A percentile compares a stretch with the other conserved stretches of the same genome.
These are phyloP conservation scores for Crithidia expoeki DNA, from an alignment of 208 protist genomes.

Conservation along the genomic window DNA sequence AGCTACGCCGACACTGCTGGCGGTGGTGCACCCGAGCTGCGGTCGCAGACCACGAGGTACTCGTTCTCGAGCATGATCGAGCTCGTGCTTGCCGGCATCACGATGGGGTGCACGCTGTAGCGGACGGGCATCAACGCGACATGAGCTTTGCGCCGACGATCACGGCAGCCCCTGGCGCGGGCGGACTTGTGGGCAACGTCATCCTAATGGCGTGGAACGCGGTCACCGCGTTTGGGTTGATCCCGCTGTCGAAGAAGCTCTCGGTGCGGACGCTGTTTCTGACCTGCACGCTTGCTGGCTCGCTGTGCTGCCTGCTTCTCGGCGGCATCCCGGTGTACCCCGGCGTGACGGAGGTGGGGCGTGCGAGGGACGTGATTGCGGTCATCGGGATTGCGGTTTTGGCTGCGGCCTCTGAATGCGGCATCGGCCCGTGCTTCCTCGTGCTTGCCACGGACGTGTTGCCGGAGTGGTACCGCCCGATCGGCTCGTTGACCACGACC, in stretches of 20 bases:
- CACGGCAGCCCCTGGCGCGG: conserved; percentile 28
- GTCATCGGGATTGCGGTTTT: conserved; percentile 47
- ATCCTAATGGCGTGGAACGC: conserved; percentile 64
- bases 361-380: conserved; percentile 29
- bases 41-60: conserved; percentile 2
- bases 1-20: conserved; percentile 2
- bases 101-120: conserved; percentile 41
- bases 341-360: too few relatives aligned
- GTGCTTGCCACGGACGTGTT: conserved; percentile 47
- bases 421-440: conserved; percentile 51
- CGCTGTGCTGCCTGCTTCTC: too few relatives aligned
- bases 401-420: conserved; percentile 42
- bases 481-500: conserved; percentile 33
- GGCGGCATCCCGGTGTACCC: too few relatives aligned
- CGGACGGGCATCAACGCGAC: conserved; percentile 58
- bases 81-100: conserved; percentile 28
- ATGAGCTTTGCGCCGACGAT: conserved; percentile 61
- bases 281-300: conserved; percentile 8
- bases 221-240: conserved; percentile 30
- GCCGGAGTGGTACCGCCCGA: conserved; percentile 33
- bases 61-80: conserved; percentile 4
- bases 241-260: conserved; percentile 37
- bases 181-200: conserved; percentile 49
- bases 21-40: neutral
- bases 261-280: conserved; percentile 35